Evolutionary conservation across 208 protist species (phyloP).

Genomic region (Entamoeba invadens): DNA sequence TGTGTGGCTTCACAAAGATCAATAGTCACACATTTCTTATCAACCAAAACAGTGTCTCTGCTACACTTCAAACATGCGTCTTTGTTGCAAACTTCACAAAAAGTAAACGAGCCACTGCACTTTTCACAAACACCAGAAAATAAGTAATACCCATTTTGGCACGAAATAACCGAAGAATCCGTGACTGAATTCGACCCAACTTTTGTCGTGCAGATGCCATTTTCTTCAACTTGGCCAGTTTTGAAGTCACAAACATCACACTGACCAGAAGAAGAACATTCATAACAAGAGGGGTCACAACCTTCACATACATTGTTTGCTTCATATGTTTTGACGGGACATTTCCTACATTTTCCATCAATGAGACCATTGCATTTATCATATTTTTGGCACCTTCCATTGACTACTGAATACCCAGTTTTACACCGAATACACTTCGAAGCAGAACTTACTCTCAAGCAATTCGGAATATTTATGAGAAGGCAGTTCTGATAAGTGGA

Average conservation of each 20-base stretch:
- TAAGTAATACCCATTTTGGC: background rate
- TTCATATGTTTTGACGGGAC: background rate
- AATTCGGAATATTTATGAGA: background rate
- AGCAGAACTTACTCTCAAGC: background rate
- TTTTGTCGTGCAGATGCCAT: background rate
- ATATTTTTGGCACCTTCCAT: background rate
- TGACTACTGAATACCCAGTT: background rate
- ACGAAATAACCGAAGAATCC: background rate
- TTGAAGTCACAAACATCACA: background rate
- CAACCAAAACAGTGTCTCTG: too few relatives aligned
- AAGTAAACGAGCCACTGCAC: too few relatives aligned
- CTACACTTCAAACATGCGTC: too few relatives aligned
- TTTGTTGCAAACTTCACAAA: too few relatives aligned
- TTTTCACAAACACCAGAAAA: background rate
- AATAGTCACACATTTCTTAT: too few relatives aligned
- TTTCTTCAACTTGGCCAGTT: background rate
- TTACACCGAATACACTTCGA: background rate
- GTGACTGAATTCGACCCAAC: background rate
- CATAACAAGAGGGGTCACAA: background rate
- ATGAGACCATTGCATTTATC: background rate
- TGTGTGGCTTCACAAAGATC: background rate
- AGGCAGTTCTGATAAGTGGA: background rate
- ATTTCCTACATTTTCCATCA: background rate
- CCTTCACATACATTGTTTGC: background rate
- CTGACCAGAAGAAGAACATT: background rate